phyloP scores from a whole-genome alignment of 805 yeast genomes.

The Lipomyces mesembrius region DNA sequence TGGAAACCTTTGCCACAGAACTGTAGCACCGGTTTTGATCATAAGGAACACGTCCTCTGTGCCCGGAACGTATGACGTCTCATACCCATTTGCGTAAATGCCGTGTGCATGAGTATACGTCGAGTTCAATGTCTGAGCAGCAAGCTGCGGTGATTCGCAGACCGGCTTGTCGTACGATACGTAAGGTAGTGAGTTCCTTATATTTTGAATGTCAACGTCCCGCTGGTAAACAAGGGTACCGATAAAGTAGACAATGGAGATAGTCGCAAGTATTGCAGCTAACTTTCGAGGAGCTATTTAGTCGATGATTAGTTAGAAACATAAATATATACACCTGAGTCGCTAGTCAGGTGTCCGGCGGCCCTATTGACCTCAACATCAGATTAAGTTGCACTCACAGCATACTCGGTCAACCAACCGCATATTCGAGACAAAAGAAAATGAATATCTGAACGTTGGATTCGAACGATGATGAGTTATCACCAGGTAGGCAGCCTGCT shows the following conservation, averaged over 20 bases:
- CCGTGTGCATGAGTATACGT: constrained; percentile 11
- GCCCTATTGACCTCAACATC: too few relatives aligned
- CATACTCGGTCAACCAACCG: too few relatives aligned
- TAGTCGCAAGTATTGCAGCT: background rate
- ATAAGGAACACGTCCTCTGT: constrained; percentile 42
- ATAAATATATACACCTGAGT: too few relatives aligned
- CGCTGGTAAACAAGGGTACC: background rate
- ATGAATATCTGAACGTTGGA: too few relatives aligned
- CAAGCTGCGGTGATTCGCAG: background rate
- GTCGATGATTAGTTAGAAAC: too few relatives aligned
- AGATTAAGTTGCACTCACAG: too few relatives aligned
- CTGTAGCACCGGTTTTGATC: constrained; percentile 48
- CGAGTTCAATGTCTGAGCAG: background rate
- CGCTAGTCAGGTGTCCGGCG: too few relatives aligned
- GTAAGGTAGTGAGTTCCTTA: background rate
- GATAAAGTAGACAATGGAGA: background rate
- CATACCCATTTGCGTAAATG: constrained; percentile 12
- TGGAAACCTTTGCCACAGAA: constrained; percentile 30
- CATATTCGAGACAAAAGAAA: too few relatives aligned
- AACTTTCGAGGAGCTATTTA: background rate
- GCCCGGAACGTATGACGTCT: constrained; percentile 22
- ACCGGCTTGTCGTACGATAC: background rate
- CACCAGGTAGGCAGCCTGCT: too few relatives aligned
- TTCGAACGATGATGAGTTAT: too few relatives aligned
- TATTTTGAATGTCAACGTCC: background rate